Conservation (phyloP, 2,329 filamentous ascomycete genomes). For the Alternaria metachromatica region DNA sequence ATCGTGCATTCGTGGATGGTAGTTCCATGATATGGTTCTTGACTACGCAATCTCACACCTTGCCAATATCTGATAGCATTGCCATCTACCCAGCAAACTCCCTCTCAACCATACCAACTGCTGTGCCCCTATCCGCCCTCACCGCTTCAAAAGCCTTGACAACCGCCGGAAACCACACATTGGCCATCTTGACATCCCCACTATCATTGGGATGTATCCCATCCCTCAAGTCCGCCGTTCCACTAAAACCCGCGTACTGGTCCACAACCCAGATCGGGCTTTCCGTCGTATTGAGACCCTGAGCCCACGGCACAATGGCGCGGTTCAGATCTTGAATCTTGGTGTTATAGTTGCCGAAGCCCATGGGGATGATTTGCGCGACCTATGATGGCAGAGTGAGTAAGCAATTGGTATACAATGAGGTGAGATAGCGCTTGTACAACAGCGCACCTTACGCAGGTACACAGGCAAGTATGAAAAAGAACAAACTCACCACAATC, state of each 20-base stretch:
- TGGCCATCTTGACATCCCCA: constrained; percentile 53
- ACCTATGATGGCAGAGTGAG: constrained; percentile 34
- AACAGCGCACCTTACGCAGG: background rate
- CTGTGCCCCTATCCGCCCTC: constrained; percentile 22
- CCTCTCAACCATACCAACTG: background rate
- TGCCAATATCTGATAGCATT: background rate
- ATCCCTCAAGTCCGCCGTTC: constrained; percentile 44
- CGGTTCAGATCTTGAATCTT: constrained; percentile 50
- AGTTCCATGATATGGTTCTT: background rate
- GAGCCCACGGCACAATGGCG: constrained; percentile 50
- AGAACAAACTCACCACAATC: constrained; percentile 48
- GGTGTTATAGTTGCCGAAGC: constrained; percentile 42
- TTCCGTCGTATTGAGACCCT: constrained; percentile 48
- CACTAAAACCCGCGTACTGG: constrained; percentile 51
- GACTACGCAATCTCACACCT: background rate
- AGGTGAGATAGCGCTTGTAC: background rate
- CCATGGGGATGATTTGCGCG: constrained; percentile 52
- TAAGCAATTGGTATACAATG: background rate
- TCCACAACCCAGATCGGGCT: constrained; percentile 54
- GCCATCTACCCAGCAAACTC: background rate
- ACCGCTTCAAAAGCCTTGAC: constrained; percentile 30
- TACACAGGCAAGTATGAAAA: background rate
- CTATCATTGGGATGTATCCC: constrained; percentile 51
- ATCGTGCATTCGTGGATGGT: background rate
- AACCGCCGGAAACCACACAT: constrained; percentile 41